Evolutionary conservation across 2,329 filamentous ascomycete genomes (phyloP).

Genomic region (Fusarium fujikuroi): DNA sequence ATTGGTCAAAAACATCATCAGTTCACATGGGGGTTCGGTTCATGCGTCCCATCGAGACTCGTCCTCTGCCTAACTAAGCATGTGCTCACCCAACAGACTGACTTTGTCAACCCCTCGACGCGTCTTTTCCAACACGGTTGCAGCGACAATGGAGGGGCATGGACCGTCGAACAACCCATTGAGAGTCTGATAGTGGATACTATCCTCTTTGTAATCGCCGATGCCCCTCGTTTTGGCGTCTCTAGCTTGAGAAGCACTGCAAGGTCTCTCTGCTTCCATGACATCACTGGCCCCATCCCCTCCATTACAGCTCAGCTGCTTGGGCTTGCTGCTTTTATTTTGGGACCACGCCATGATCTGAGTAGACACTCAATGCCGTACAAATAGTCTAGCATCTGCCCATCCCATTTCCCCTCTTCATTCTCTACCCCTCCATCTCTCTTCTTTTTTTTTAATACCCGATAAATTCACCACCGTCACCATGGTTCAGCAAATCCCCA

Average conservation of each 20-base stretch:
- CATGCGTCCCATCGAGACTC: constrained; percentile 17
- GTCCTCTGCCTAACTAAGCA: background rate
- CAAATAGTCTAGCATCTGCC: constrained; percentile 28
- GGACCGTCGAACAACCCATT: background rate
- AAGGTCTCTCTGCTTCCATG: constrained; percentile 24
- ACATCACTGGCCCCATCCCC: constrained; percentile 44
- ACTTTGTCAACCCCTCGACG: constrained; percentile 26
- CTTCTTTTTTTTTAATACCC: background rate
- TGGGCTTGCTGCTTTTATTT: constrained; percentile 21
- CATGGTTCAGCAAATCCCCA: constrained; percentile 68
- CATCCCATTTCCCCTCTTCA: constrained; percentile 6
- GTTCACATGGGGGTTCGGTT: background rate
- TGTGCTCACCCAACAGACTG: constrained; percentile 7
- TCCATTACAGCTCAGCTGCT: constrained; percentile 10
- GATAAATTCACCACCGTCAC: constrained; percentile 17
- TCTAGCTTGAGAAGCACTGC: background rate
- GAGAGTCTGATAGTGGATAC: background rate
- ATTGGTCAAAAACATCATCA: background rate
- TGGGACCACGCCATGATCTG: constrained; percentile 14
- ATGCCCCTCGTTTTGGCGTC: constrained; percentile 3
- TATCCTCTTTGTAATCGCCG: constrained; percentile 24
- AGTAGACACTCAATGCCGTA: constrained; percentile 1
- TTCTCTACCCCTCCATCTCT: background rate
- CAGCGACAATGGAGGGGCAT: constrained; percentile 10
- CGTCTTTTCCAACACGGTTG: constrained; percentile 17